These are phyloP conservation scores for Erodium moschatum DNA, from an alignment of 441 rosid species.

Conservation along the genomic window DNA sequence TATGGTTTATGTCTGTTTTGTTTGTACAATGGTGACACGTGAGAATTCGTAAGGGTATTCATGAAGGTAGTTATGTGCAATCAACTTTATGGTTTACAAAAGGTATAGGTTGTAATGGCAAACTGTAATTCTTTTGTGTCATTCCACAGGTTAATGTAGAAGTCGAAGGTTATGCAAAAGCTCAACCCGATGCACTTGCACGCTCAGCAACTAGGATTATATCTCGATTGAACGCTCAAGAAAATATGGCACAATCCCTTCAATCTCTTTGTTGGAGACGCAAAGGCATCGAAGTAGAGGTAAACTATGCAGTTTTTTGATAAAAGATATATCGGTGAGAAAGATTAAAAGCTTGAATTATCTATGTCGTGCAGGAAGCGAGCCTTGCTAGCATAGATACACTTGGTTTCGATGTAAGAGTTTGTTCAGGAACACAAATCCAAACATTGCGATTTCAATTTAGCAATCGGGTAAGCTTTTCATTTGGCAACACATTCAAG, in stretches of 20 bases:
- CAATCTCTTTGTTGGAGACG: constrained; percentile 74
- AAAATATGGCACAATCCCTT: constrained; percentile 52
- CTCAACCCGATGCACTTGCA: constrained; percentile 77
- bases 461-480: constrained; percentile 43
- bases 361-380: constrained; percentile 46
- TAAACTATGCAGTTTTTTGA: constrained; percentile 19
- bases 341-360: no score
- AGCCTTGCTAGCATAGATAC: constrained; percentile 58
- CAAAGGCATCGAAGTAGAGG: constrained; percentile 85
- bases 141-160: constrained; percentile 53
- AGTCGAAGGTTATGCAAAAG: constrained; percentile 61
- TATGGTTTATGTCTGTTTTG: no score
- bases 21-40: no score
- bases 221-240: constrained; percentile 61
- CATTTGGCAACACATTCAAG: neutral
- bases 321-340: neutral
- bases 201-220: constrained; percentile 60
- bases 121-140: neutral
- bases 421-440: constrained; percentile 70
- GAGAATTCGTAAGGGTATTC: no score
- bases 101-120: neutral
- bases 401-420: constrained; percentile 74
- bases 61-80: no score
- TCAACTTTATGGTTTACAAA: no score
- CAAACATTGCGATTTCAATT: constrained; percentile 78